Evolutionary conservation across 2,329 filamentous ascomycete species (phyloP), one percentile per base, ranked within the genome.

Genomic region (Penicillium sumatraense): DNA sequence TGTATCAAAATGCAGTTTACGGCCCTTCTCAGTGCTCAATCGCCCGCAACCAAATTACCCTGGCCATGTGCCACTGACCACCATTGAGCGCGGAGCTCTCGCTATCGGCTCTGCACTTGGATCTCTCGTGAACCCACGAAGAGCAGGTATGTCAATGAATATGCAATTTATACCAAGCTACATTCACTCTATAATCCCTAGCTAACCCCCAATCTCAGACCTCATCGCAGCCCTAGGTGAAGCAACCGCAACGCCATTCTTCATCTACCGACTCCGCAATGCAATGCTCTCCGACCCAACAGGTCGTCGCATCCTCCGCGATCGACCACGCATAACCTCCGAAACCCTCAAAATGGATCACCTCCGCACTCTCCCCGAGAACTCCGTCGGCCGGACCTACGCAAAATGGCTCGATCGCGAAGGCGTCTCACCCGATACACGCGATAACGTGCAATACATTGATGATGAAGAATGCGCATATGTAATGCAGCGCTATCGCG

Each of bases 401-500:
- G 90, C 88, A 8, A 83, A 81, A 50, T 99, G 95, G 93, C 83
- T 98, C n/a, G 92, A 97, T 75, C 85, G 90, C 42, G 95, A 99
- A 75, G 90, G 91, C 58, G 93, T 99, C 13, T 90, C 90, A 8
- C 95, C 95, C 1, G 95, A 99, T 74, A 96, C 93, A 6, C 86
- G 95, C 42, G 81, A 88, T 36, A 73, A 75, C 2, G 95, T 99
- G 36, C 86, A 90, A 49, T 98, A 96, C 78, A 92, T 99, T 59
- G 93, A 98, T 74, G 88, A 98, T 70, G 88, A 89, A 65, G 95
- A 99, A 76, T 96, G 93, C 72, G 95, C 95, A 31, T 99, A 98
- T 78, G 95, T 98, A 16, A 96, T 99, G 90, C 95, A 98, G 80
- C 86, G 95, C 51, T 99, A 99, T 75, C 87, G 95, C 59, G 95